Base-by-base conservation (phyloP, 2,329 filamentous ascomycete genomes). In the Arthroderma sp. region DNA sequence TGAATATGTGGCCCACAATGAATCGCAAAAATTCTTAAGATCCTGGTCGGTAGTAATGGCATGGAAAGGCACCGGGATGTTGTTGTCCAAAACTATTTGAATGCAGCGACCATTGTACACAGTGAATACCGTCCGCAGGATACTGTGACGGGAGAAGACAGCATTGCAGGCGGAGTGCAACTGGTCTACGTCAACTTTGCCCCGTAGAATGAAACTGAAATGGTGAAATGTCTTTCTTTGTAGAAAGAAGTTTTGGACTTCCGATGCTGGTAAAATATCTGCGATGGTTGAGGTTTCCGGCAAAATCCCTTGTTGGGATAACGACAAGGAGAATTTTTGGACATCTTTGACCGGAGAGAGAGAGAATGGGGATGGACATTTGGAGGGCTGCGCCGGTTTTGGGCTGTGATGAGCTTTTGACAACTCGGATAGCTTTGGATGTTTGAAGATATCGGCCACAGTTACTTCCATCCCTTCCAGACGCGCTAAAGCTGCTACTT, bases 41-140 rank as follows among this genome's bases (percentile, higher is more conserved):
- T 78, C 67, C 15, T 59, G 60, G 4, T 29, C 36, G 4, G 9
- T 31, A 6, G 38, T 28, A n/a, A 29, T 10, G 9, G 22, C 22
- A 15, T 41, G 28, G n/a, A 41, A 46, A 30, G 38, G 38, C 33
- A 22, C n/a, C 10, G 36, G 22, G 6, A 33, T 29, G 4, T 29
- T 38, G 5, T 32, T n/a, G 11, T 7, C 11, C 11, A 47, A 29
- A 5, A 47, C 37, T 11, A 44, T 27, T 32, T 43, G 41, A 33
- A 36, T 32, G 33, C 29, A 43, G 28, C 15, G 31, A n/a, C 41
- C 29, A 7, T 33, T 5, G 15, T 33, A 11, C 4, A 22, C 27
- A 28, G 34, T 37, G 11, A 48, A 48, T 28, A 38, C 9, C 4
- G 46, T 41, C 6, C 46, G 46, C n/a, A 48, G 42, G 7, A 44